Evolutionary conservation across 305 asterid genomes (phyloP).

Genomic region (Fraxinus sp.): DNA sequence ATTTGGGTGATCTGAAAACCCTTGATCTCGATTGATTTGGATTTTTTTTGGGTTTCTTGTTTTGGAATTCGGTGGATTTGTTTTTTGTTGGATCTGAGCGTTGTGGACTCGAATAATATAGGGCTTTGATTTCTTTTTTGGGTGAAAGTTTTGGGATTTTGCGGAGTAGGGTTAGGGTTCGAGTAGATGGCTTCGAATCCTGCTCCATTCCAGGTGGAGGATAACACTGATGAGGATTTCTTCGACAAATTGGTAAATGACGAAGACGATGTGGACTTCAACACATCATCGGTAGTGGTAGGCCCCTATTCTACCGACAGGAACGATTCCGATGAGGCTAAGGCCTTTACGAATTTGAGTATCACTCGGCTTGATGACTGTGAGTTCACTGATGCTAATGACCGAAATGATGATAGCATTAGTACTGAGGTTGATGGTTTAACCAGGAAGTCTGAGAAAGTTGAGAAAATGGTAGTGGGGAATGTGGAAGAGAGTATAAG

Average conservation of each 20-base stretch:
- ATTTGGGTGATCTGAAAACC: constrained; percentile 42
- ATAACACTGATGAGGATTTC: constrained; percentile 89
- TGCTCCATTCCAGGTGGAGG: constrained; percentile 94
- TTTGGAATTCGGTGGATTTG: constrained; percentile 31
- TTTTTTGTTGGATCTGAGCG: constrained; percentile 53
- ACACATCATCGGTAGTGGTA: constrained; percentile 31
- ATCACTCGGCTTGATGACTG: constrained; percentile 41
- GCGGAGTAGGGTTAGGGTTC: constrained; percentile 39
- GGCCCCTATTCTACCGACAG: constrained; percentile 37
- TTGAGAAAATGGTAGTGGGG: neutral
- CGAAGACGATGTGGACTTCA: constrained; percentile 61
- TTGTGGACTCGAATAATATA: constrained; percentile 37
- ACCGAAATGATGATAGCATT: neutral
- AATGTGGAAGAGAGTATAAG: constrained; percentile 21
- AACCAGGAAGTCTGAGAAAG: neutral
- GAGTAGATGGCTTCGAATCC: constrained; percentile 84
- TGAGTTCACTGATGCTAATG: constrained; percentile 31
- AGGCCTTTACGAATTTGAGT: constrained; percentile 64
- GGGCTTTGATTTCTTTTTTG: constrained; percentile 40
- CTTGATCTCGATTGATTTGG: constrained; percentile 53
- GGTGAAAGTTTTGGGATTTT: constrained; percentile 26
- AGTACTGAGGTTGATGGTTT: neutral
- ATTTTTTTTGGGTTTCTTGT: constrained; percentile 23
- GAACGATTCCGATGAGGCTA: constrained; percentile 61
- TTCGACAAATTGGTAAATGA: constrained; percentile 81